Base-by-base conservation (phyloP, 305 asterid genomes). In the Solanum hybrid region DNA sequence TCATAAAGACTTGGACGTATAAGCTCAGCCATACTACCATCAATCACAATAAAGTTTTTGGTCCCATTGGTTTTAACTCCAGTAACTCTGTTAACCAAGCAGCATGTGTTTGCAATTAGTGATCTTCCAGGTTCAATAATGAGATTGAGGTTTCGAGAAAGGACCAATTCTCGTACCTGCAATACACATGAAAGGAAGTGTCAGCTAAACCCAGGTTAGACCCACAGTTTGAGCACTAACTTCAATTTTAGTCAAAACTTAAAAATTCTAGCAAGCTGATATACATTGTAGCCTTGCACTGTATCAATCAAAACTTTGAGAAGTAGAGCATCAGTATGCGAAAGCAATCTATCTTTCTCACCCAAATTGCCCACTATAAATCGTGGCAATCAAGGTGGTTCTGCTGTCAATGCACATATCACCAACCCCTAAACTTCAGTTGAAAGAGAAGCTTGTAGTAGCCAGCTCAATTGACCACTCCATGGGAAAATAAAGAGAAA, bases 1-100 rank as follows among this genome's bases (percentile, higher is more conserved):
- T 89, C 98, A 86, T 97, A 97, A 73, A 97, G 93, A 93, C 99
- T 97, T 33, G 99, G 99, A 37, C 99, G 98, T 90, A 97, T 97
- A 79, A 96, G 99, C 93, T 96, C 99, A 6, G 99, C 93, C 99
- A 97, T 97, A 93, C 99, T 97, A 78, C 99, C 99, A 93, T 97
- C 99, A 87, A 97, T 93, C 90, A 97, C 99, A 29, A 97, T 89
- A 90, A 96, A 97, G 75, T 96, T 96, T 90, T 97, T 97, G 2
- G 98, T 95, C 68, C 99, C 99, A 17, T 97, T 97, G 70, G 99
- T 96, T 92, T 97, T 97, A 38, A 97, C 99, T 88, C 99, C 99
- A 79, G 98, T 97, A 29, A 97, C 98, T 73, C 96, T 97, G 80
- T 96, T 97, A 83, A 96, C 97, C 26, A 97, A 93, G 95, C 99